Percentiles rank a stretch among this genome's conserved stretches.
Evolutionary conservation across 177 flowering plant species (phyloP).

Genomic region (Telopea speciosissima): DNA sequence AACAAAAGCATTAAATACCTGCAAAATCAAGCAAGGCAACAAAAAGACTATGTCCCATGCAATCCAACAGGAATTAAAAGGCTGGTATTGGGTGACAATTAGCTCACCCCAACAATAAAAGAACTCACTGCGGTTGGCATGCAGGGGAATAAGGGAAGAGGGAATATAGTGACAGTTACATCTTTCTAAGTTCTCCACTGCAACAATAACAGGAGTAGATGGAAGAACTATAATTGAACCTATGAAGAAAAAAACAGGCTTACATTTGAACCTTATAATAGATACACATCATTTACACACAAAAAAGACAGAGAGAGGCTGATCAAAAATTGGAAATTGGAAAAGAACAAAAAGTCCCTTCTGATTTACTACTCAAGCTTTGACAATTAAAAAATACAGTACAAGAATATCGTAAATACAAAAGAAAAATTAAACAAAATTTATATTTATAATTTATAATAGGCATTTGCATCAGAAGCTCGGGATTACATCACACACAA

Average conservation of each 20-base stretch:
- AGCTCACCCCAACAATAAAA: not conserved
- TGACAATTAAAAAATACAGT: too few relatives aligned
- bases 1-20: not conserved
- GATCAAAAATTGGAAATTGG: too few relatives aligned
- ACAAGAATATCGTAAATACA: too few relatives aligned
- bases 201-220: too few relatives aligned
- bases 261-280: too few relatives aligned
- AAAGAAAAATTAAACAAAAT: not conserved
- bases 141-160: not conserved
- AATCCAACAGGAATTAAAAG: not conserved
- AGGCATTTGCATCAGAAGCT: constrained; percentile 37
- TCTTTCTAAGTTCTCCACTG: too few relatives aligned
- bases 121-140: not conserved
- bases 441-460: not conserved
- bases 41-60: not conserved
- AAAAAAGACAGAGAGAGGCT: too few relatives aligned
- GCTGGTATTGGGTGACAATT: not conserved
- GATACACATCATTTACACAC: too few relatives aligned
- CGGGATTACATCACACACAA: constrained; percentile 37
- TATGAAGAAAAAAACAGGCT: not conserved
- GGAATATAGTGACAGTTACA: not conserved
- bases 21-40: not conserved
- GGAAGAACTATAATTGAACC: not conserved
- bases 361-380: too few relatives aligned
- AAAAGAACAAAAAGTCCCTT: too few relatives aligned